These are phyloP conservation scores for Neurospora sp. DNA, from an alignment of 2,329 filamentous ascomycete genomes.

Conservation along the genomic window DNA sequence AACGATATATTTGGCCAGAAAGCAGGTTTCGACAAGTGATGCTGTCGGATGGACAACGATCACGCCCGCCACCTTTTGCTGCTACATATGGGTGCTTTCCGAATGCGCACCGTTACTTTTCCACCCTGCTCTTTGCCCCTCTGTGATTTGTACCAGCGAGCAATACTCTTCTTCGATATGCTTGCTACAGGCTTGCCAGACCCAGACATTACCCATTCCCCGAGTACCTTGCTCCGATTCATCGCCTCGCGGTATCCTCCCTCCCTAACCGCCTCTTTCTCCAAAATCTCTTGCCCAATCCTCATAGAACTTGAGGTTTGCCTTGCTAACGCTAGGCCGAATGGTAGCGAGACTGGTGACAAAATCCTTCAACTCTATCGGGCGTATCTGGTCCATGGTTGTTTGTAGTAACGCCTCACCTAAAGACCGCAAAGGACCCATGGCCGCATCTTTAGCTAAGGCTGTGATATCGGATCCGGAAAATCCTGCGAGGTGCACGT, in stretches of 20 bases:
- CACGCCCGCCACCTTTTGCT: not conserved
- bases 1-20: not conserved
- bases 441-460: conserved; percentile 92
- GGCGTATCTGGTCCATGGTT: conserved; percentile 86
- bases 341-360: conserved; percentile 75
- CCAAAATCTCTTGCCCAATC: conserved; percentile 92
- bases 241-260: not conserved
- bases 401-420: conserved; percentile 85
- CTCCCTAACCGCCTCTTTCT: conserved; percentile 66
- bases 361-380: conserved; percentile 78
- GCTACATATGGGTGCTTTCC: not conserved
- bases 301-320: conserved; percentile 81
- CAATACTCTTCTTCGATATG: not conserved
- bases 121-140: not conserved
- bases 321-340: conserved; percentile 76
- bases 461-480: conserved; percentile 96
- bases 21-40: not conserved
- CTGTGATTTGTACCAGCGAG: not conserved
- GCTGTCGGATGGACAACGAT: not conserved
- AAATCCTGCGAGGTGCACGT: conserved; percentile 55
- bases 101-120: not conserved
- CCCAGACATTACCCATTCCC: not conserved
- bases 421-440: conserved; percentile 84
- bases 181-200: not conserved
- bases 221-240: not conserved